These are phyloP conservation scores for Colletotrichum sp. DNA, from an alignment of 2,329 filamentous ascomycete genomes.

Conservation along the genomic window DNA sequence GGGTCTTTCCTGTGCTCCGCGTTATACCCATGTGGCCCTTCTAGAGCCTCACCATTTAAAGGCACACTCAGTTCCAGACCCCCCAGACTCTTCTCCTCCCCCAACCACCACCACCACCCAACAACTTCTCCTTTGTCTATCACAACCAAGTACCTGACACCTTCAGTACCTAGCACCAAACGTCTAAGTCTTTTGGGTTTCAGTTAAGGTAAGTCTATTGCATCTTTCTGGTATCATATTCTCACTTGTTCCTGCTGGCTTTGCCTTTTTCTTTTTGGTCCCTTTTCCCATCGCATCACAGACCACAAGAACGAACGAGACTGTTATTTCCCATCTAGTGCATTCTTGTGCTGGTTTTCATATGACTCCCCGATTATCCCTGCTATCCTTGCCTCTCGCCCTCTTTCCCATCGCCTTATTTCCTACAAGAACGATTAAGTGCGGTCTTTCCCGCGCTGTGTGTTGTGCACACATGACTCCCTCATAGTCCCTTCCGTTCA, in stretches of 20 bases:
- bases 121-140: neutral
- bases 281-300: too few relatives aligned
- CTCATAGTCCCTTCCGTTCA: neutral
- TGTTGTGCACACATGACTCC: neutral
- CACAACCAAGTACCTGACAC: neutral
- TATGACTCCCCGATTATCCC: too few relatives aligned
- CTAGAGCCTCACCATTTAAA: neutral
- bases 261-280: too few relatives aligned
- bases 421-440: neutral
- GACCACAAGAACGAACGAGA: too few relatives aligned
- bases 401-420: fast-evolving
- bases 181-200: too few relatives aligned
- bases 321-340: too few relatives aligned
- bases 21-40: neutral
- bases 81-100: neutral
- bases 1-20: neutral
- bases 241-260: too few relatives aligned
- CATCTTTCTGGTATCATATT: too few relatives aligned
- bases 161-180: too few relatives aligned
- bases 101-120: neutral
- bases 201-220: too few relatives aligned
- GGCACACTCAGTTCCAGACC: neutral
- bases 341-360: too few relatives aligned
- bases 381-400: neutral
- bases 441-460: neutral